Conservation (phyloP, 768 basidiomycete genomes). For the Boletus vermiculosoides region DNA sequence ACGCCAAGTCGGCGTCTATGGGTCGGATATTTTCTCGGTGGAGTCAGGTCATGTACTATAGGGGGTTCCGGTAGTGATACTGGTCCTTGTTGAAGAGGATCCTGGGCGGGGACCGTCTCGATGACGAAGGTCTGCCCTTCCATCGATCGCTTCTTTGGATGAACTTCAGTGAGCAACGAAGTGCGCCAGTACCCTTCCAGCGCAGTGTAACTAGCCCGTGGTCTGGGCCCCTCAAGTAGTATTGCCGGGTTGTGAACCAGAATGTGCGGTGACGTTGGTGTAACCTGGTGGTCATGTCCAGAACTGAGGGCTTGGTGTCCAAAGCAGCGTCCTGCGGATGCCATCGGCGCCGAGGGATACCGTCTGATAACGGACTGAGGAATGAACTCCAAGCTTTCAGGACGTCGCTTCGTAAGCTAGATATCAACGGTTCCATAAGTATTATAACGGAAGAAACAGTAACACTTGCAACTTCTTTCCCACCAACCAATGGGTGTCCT, state of each 20-base stretch:
- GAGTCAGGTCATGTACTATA: background rate
- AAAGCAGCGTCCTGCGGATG: background rate
- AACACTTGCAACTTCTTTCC: constrained; percentile 12
- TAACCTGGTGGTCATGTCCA: background rate
- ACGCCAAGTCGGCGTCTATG: constrained; percentile 14
- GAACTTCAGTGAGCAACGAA: constrained; percentile 1
- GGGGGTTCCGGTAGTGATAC: background rate
- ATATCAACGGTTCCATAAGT: background rate
- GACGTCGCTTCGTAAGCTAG: constrained; percentile 12
- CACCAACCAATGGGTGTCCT: background rate
- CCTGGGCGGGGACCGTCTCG: background rate
- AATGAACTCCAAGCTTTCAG: constrained; percentile 24
- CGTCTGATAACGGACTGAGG: constrained; percentile 29
- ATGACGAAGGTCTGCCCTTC: background rate
- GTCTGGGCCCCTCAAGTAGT: background rate
- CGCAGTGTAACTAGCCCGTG: constrained; percentile 3
- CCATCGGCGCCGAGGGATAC: constrained; percentile 12
- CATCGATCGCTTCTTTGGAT: background rate
- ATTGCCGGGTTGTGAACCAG: background rate
- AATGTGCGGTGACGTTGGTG: background rate
- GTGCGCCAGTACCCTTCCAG: constrained; percentile 1
- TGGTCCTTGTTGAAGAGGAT: background rate
- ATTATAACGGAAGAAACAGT: background rate
- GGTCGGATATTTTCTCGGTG: background rate
- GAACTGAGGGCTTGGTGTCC: background rate